Evolutionary conservation across 1,139 yeast genomes (phyloP).

Genomic region (Lodderomyces elongisporus): DNA sequence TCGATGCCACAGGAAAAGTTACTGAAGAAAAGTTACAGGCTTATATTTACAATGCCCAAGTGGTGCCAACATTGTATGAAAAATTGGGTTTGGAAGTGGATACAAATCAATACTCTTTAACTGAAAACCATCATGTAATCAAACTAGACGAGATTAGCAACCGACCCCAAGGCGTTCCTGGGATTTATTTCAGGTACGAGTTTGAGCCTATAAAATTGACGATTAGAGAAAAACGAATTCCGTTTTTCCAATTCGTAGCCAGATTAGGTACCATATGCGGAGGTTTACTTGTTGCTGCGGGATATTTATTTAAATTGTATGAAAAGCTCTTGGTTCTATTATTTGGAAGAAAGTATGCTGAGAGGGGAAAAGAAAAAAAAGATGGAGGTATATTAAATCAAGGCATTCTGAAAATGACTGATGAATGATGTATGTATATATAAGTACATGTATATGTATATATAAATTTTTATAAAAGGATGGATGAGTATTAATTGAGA

Average conservation of each 20-base stretch:
- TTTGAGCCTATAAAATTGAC: slow-evolving; percentile 80
- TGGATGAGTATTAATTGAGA: too few relatives aligned
- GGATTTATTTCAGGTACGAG: slow-evolving; percentile 77
- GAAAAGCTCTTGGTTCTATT: slow-evolving; percentile 41
- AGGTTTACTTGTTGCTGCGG: slow-evolving; percentile 57
- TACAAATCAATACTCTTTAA: slow-evolving; percentile 84
- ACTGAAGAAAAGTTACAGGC: slow-evolving; percentile 42
- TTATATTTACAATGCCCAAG: slow-evolving; percentile 65
- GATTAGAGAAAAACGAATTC: slow-evolving; percentile 64
- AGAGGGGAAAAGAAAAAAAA: slow-evolving; percentile 52
- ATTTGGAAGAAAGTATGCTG: slow-evolving; percentile 49
- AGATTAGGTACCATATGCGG: slow-evolving; percentile 78
- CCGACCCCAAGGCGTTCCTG: slow-evolving; percentile 50
- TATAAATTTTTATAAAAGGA: too few relatives aligned
- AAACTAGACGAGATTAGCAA: slow-evolving; percentile 19
- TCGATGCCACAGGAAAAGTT: slow-evolving; percentile 66
- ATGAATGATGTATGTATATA: too few relatives aligned
- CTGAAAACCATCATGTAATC: slow-evolving; percentile 41
- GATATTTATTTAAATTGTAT: slow-evolving; percentile 40
- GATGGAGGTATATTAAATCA: slow-evolving; percentile 27
- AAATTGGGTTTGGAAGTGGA: slow-evolving; percentile 68
- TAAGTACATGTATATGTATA: neutral
- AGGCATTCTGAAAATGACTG: neutral
- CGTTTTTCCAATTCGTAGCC: slow-evolving; percentile 74
- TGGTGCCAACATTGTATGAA: slow-evolving; percentile 78